Conservation (phyloP, 2,329 filamentous ascomycete species). For the Cladosporium sp. region DNA sequence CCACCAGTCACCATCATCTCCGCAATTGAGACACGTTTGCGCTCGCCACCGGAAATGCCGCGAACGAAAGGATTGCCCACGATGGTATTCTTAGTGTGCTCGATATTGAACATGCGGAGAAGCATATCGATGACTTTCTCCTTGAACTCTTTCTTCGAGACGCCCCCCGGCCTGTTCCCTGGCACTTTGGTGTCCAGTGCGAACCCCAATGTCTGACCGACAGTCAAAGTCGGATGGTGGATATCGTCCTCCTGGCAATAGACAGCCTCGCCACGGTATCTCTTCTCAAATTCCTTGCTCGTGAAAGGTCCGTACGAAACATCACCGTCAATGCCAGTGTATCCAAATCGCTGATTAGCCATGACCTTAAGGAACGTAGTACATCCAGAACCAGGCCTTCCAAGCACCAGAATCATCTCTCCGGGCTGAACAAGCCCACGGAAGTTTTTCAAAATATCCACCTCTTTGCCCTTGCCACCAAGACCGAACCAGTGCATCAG, state of each 20-base stretch:
- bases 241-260: conserved; percentile 86
- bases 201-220: conserved; percentile 81
- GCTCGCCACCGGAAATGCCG: conserved; percentile 51
- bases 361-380: conserved; percentile 53
- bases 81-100: conserved; percentile 78
- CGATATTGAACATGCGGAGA: conserved; percentile 89
- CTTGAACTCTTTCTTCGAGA: conserved; percentile 71
- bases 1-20: conserved; percentile 45
- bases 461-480: conserved; percentile 63
- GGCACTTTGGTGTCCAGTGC: conserved; percentile 81
- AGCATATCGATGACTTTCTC: conserved; percentile 67
- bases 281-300: conserved; percentile 61
- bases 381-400: conserved; percentile 62
- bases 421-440: conserved; percentile 64
- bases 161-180: conserved; percentile 68
- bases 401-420: conserved; percentile 83
- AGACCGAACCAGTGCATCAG: conserved; percentile 59
- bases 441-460: conserved; percentile 70
- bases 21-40: conserved; percentile 46
- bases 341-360: conserved; percentile 53
- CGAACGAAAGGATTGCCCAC: conserved; percentile 77
- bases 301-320: conserved; percentile 73
- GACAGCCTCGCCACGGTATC: conserved; percentile 74
- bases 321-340: conserved; percentile 61
- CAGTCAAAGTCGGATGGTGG: conserved; percentile 78